Conservation (phyloP, 257 asterid genomes). For the Linderniella brevidens region DNA sequence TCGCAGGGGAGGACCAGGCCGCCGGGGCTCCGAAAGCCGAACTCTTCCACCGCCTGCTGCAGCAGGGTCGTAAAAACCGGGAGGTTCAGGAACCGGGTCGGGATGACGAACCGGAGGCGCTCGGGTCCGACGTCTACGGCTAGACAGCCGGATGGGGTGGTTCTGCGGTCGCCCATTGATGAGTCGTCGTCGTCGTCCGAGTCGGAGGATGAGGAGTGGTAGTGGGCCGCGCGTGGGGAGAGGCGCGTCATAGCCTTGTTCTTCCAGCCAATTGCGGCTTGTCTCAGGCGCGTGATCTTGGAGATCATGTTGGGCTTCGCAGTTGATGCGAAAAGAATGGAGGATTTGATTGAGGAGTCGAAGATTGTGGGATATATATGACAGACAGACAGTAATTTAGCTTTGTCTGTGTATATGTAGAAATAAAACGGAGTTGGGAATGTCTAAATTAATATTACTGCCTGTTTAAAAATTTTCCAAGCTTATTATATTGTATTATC, state of each 20-base stretch:
- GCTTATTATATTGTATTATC: no score
- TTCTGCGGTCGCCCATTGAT: no score
- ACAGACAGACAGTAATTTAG: no score
- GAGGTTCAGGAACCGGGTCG: conserved; percentile 44
- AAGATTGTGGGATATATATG: no score
- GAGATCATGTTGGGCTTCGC: not conserved
- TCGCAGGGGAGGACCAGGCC: conserved; percentile 51
- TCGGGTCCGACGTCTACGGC: conserved; percentile 42
- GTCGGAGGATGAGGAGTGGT: not conserved
- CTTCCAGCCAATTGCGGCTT: not conserved
- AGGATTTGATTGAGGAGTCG: no score
- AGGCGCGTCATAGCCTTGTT: not conserved
- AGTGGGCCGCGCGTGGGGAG: not conserved
- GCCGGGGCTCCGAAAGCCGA: conserved; percentile 38
- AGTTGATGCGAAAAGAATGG: no score
- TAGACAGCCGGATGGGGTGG: conserved; percentile 35
- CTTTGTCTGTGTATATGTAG: no score
- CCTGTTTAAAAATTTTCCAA: no score
- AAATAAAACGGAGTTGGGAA: no score
- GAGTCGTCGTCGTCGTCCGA: no score
- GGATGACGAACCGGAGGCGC: conserved; percentile 39
- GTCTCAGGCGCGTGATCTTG: conserved; percentile 2
- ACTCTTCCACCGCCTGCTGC: conserved; percentile 49
- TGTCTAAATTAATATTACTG: no score
- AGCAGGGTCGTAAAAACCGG: conserved; percentile 42